Percentiles rank a stretch among this genome's conserved stretches.
Conservation (phyloP, 208 protist genomes). For the Crithidia mellificae region DNA sequence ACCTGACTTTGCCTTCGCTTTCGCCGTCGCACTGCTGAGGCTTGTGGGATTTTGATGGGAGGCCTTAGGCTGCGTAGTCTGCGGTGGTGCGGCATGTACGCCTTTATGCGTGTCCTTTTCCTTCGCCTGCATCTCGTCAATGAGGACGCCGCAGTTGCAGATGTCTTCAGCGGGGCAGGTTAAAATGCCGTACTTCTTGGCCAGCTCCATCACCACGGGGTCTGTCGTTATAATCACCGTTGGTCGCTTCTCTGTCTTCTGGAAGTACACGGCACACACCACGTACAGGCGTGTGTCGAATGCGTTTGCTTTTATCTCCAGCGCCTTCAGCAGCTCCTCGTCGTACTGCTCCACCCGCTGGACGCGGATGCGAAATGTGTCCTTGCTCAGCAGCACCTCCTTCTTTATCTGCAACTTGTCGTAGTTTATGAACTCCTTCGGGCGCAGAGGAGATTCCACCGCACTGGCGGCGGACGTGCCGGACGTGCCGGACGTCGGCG, state of each 20-base stretch:
- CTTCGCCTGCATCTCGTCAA: not conserved
- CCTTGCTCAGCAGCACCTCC: slow-evolving; percentile 8
- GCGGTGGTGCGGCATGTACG: not conserved
- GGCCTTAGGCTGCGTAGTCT: not conserved
- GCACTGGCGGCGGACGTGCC: not conserved
- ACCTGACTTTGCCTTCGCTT: not conserved
- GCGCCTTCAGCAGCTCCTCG: slow-evolving; percentile 8
- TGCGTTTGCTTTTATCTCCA: slow-evolving; percentile 8
- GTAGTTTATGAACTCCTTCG: slow-evolving; percentile 19
- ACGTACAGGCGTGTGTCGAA: slow-evolving; percentile 35
- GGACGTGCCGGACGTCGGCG: not conserved
- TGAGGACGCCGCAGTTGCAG: slow-evolving; percentile 11
- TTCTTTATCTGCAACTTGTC: slow-evolving; percentile 23
- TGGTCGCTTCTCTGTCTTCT: not conserved
- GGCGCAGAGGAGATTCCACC: slow-evolving; percentile 5
- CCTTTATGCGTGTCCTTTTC: not conserved
- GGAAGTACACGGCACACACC: slow-evolving; percentile 33
- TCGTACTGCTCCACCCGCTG: slow-evolving; percentile 39
- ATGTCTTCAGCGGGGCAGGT: slow-evolving; percentile 11
- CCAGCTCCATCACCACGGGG: slow-evolving; percentile 3
- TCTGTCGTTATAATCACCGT: slow-evolving; percentile 12
- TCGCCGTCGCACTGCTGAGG: not conserved
- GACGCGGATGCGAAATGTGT: slow-evolving; percentile 13
- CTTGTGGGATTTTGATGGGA: not conserved
- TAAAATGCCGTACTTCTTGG: not conserved